Conservation (phyloP, 129 eudicot genomes). For the Saussurea involucrata region DNA sequence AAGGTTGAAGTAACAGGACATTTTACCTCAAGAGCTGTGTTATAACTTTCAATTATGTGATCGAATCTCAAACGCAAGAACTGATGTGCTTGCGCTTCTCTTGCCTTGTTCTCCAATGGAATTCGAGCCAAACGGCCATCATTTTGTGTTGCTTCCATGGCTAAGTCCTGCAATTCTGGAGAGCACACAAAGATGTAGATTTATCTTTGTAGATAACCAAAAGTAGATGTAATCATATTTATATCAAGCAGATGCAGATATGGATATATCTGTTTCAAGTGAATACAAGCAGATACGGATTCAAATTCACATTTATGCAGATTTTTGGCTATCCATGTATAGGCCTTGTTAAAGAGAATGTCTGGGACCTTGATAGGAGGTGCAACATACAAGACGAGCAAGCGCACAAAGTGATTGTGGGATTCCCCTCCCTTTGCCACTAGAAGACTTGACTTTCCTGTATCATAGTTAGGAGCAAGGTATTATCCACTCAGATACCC, state of each 20-base stretch:
- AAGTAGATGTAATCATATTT: not conserved
- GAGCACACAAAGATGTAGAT: not conserved
- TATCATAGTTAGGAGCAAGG: conserved; percentile 1
- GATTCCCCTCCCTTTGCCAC: conserved; percentile 78
- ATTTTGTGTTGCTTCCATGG: conserved; percentile 45
- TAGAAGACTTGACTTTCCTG: conserved; percentile 58
- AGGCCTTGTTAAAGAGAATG: not conserved
- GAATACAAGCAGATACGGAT: not conserved
- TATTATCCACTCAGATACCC: not conserved
- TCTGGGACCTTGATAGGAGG: conserved; percentile 52
- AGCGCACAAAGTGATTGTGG: conserved; percentile 90
- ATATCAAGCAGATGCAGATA: not conserved
- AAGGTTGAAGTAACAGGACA: not conserved
- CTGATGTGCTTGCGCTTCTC: conserved; percentile 69
- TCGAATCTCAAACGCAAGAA: conserved; percentile 38
- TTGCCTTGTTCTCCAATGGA: conserved; percentile 52
- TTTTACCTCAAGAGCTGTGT: conserved; percentile 46
- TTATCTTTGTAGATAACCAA: not conserved
- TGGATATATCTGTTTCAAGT: not conserved
- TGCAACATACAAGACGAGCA: conserved; percentile 71
- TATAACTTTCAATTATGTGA: conserved; percentile 38
- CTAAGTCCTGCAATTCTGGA: conserved; percentile 66
- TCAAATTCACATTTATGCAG: not conserved
- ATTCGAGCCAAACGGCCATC: conserved; percentile 78
- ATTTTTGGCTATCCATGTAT: not conserved